Evolutionary conservation across 169 alveolate genomes (phyloP).

Genomic region (Plasmodium malariae): DNA sequence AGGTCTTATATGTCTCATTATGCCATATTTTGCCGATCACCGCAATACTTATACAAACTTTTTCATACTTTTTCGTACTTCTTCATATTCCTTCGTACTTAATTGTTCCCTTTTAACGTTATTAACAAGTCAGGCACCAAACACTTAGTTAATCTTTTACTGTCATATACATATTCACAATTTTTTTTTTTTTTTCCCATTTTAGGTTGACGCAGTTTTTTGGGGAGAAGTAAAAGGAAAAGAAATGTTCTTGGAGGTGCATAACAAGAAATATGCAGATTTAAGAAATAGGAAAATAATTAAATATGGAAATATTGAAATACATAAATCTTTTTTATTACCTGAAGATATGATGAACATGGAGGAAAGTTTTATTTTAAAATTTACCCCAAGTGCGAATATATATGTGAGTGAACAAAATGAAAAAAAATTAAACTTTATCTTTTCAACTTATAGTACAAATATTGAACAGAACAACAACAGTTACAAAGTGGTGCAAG

Average conservation of each 20-base stretch:
- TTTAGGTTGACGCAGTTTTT: slow-evolving; percentile 43
- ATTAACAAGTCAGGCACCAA: no score
- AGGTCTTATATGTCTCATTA: no score
- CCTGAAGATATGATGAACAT: slow-evolving; percentile 23
- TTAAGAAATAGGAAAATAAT: neutral
- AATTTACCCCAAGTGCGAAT: slow-evolving; percentile 5
- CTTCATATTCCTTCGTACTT: no score
- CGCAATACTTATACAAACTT: no score
- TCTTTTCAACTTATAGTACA: slow-evolving; percentile 3
- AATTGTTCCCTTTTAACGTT: no score
- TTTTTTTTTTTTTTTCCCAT: slow-evolving; percentile 5
- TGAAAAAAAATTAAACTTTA: slow-evolving; percentile 9
- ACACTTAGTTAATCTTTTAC: no score
- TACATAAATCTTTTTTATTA: slow-evolving; percentile 30
- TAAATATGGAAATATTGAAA: slow-evolving; percentile 30
- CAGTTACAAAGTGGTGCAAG: neutral
- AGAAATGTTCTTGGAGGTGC: slow-evolving; percentile 14
- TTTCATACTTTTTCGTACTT: no score
- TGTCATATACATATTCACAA: neutral
- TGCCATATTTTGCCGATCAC: no score
- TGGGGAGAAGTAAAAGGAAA: slow-evolving; percentile 23
- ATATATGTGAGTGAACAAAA: slow-evolving; percentile 16
- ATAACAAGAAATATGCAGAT: neutral
- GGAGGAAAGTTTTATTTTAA: slow-evolving; percentile 19
- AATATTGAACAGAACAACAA: neutral